A percentile compares a stretch with the other conserved stretches of the same genome.
These are phyloP conservation scores for Aspergillus calidoustus DNA, from an alignment of 2,329 filamentous ascomycete species.

Conservation along the genomic window DNA sequence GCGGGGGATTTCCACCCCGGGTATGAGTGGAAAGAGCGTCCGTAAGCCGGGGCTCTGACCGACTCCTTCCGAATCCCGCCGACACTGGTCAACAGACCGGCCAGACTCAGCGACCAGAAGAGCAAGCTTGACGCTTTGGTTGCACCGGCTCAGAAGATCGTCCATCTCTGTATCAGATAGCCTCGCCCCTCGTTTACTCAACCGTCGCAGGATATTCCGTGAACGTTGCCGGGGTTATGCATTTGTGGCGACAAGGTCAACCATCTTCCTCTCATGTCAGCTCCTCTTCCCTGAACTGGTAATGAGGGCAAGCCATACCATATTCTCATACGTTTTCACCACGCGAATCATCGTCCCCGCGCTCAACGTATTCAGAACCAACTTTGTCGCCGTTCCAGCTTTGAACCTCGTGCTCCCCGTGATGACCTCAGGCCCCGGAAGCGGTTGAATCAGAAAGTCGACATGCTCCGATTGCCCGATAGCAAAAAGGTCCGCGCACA, in stretches of 20 bases:
- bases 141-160: constrained; percentile 31
- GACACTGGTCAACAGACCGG: constrained; percentile 30
- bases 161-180: constrained; percentile 34
- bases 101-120: constrained; percentile 35
- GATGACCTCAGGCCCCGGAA: constrained; percentile 31
- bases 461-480: background rate
- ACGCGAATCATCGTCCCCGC: constrained; percentile 48
- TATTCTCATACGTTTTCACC: constrained; percentile 47
- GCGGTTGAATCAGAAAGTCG: background rate
- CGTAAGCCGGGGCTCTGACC: constrained; percentile 29
- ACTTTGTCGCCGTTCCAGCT: constrained; percentile 52
- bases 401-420: constrained; percentile 53
- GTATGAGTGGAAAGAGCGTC: constrained; percentile 23
- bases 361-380: constrained; percentile 52
- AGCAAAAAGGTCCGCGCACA: background rate
- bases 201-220: constrained; percentile 38
- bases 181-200: constrained; percentile 25
- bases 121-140: constrained; percentile 41
- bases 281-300: constrained; percentile 17
- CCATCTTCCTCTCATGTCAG: constrained; percentile 29
- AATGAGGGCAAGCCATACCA: too few relatives aligned
- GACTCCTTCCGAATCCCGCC: constrained; percentile 25
- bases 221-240: constrained; percentile 43
- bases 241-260: constrained; percentile 46
- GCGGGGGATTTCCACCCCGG: too few relatives aligned